Base-by-base conservation (phyloP, 1,139 yeast genomes). In the Blastobotrys arbuscula region DNA sequence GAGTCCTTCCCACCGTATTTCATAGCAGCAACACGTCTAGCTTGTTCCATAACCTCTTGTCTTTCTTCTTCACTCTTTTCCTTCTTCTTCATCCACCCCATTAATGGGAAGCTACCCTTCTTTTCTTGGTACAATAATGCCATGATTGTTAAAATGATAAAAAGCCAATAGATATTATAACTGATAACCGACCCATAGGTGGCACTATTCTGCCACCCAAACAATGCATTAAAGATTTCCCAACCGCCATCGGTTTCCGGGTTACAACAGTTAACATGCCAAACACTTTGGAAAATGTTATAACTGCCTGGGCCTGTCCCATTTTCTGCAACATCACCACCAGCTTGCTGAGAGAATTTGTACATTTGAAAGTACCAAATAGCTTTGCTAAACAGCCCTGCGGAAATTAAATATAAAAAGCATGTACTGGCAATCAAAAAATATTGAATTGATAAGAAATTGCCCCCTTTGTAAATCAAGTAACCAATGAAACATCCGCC, bases 191-290 rank as follows among this genome's bases (percentile, higher is more conserved):
- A 86, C 18, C 96, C 96, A 63, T 85, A 87, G 1, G 97, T 89
- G 16, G 97, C 97, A 34, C 94, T 80, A 67, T 90, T 90, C 34
- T 92, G 86, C 98, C 98, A 90, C 1, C 97, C 98, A 50, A 92
- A 75, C 13, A 90, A 71, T 5, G 97, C 97, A 58, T 92, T 89
- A 65, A 89, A 77, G 34, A 90, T 68, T 83, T 87, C 88, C 96
- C 96, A 90, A 54, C 95, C 92, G 34, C 90, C 90, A 64, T 85
- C 95, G 40, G 77, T 83, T 57, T 84, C 81, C 18, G 97, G 96
- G 66, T 88, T 88, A 71, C 97, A 90, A 68, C 97, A 90, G 71
- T 90, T 89, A 38, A 90, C 97, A 70, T 90, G 97, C 97, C 97
- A 90, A 1, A 90, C 86, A 15, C 84, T 76, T 53, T 77, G 79